Evolutionary conservation across 306 rosid genomes (phyloP).

Genomic region (Quillaja saponaria): DNA sequence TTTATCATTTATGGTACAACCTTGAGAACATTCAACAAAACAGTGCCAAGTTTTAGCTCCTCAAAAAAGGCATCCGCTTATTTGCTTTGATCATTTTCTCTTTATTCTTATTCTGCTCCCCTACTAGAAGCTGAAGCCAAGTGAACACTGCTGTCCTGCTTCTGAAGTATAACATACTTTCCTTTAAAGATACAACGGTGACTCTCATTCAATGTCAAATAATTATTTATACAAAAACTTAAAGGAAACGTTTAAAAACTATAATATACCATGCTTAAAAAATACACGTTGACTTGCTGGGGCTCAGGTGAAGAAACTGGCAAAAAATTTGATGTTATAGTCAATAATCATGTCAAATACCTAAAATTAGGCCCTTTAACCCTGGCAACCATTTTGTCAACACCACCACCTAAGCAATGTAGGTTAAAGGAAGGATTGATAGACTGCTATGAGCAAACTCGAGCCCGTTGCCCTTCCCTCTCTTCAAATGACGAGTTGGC

Average conservation of each 20-base stretch:
- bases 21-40: slow-evolving; percentile 26
- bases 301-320: slow-evolving; percentile 4
- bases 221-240: too few relatives aligned
- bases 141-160: slow-evolving; percentile 8
- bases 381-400: neutral
- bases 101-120: neutral
- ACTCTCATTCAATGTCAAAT: too few relatives aligned
- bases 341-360: slow-evolving; percentile 34
- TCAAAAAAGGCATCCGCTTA: neutral
- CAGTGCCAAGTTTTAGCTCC: neutral
- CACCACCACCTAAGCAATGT: slow-evolving; percentile 9
- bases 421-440: neutral
- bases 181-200: neutral
- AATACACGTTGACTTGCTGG: neutral
- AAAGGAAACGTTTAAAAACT: too few relatives aligned
- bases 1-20: slow-evolving; percentile 12
- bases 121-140: slow-evolving; percentile 20
- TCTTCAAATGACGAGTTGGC: slow-evolving; percentile 52
- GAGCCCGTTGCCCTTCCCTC: slow-evolving; percentile 68
- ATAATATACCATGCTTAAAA: too few relatives aligned
- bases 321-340: slow-evolving; percentile 17
- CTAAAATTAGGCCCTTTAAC: slow-evolving; percentile 36
- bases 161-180: slow-evolving; percentile 26
- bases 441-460: slow-evolving; percentile 61
- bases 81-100: slow-evolving; percentile 1